A percentile compares a stretch with the other conserved stretches of the same genome.
These are phyloP conservation scores for Macrotyloma uniflorum DNA, from an alignment of 306 rosid genomes.

Conservation along the genomic window DNA sequence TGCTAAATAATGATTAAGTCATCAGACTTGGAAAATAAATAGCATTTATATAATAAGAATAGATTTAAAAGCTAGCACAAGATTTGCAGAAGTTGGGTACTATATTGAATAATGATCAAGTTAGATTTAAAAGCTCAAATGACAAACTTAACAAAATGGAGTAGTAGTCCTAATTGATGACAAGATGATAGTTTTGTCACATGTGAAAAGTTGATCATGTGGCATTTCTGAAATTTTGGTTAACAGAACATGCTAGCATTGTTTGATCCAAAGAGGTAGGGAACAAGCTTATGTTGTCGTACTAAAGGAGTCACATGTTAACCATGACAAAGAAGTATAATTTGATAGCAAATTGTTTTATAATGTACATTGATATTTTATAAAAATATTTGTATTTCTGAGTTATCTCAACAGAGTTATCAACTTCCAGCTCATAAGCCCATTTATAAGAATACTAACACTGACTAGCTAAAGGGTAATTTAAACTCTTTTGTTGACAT, in stretches of 20 bases:
- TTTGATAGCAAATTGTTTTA: background rate
- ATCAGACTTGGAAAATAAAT: background rate
- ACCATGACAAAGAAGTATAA: background rate
- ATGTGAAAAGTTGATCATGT: background rate
- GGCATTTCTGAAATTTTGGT: background rate
- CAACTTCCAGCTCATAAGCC: constrained; percentile 1
- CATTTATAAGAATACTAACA: background rate
- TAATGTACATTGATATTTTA: background rate
- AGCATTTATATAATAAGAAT: constrained; percentile 21
- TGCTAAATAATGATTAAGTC: background rate
- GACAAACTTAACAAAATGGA: background rate
- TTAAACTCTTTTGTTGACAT: background rate
- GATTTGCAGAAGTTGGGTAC: background rate
- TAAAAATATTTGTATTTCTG: background rate
- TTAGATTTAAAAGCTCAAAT: background rate
- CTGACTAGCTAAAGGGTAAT: background rate
- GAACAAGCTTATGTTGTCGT: background rate
- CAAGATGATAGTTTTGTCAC: background rate
- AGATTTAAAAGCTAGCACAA: background rate
- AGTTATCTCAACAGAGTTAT: constrained; percentile 13
- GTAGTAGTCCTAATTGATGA: background rate
- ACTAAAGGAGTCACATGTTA: constrained; percentile 1
- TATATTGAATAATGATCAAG: no score
- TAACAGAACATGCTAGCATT: background rate
- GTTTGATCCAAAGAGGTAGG: background rate